Conservation (phyloP, 345 rosid species). For the Salix dunnii region DNA sequence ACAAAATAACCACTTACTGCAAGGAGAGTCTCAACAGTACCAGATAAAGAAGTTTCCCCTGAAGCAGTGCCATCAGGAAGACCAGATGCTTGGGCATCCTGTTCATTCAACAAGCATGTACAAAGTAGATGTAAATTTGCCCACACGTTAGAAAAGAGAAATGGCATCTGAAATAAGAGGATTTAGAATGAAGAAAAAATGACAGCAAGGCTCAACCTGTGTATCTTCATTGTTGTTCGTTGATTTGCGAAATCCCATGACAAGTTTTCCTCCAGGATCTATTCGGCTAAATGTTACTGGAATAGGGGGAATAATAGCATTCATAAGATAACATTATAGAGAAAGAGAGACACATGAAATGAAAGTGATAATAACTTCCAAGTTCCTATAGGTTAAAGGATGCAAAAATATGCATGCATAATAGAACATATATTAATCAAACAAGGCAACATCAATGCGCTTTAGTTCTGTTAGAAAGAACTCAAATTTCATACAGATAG, state of each 20-base stretch:
- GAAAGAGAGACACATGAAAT: slow-evolving; percentile 4
- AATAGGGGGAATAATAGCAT: background rate
- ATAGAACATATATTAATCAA: background rate
- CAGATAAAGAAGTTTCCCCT: slow-evolving; percentile 50
- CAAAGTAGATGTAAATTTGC: slow-evolving; percentile 2
- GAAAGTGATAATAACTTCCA: slow-evolving; percentile 2
- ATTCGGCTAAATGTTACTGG: slow-evolving; percentile 81
- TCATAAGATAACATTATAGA: slow-evolving; percentile 2
- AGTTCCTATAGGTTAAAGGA: background rate
- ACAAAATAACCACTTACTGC: slow-evolving; percentile 40
- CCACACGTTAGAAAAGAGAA: background rate
- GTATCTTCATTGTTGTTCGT: slow-evolving; percentile 39
- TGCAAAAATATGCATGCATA: background rate
- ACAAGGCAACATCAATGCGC: background rate
- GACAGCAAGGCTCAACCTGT: slow-evolving; percentile 44
- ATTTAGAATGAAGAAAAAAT: slow-evolving; percentile 1
- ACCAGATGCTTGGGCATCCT: slow-evolving; percentile 44
- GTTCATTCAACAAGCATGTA: slow-evolving; percentile 17
- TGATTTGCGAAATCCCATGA: slow-evolving; percentile 78
- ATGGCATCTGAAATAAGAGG: background rate
- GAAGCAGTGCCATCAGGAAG: slow-evolving; percentile 37
- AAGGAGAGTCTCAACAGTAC: slow-evolving; percentile 41
- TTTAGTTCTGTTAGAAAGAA: background rate
- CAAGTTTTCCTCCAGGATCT: slow-evolving; percentile 76
- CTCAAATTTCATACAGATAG: background rate